Percentiles rank a stretch among this genome's conserved stretches.
Evolutionary conservation across 2,329 filamentous ascomycete genomes (phyloP).

Genomic region (Lasiodiplodia gonubiensis): DNA sequence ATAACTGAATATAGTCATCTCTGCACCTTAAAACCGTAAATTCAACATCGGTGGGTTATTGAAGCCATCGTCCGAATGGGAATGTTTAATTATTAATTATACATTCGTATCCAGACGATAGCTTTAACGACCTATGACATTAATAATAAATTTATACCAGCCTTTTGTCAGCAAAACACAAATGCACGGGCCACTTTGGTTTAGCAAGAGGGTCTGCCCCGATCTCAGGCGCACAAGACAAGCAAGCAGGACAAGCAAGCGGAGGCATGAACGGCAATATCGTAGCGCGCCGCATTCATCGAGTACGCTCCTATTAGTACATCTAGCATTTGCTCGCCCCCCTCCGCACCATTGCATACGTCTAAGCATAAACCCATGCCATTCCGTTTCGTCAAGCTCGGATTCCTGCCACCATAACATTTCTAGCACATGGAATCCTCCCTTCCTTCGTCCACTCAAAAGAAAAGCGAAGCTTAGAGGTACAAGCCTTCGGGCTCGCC

Average conservation of each 20-base stretch:
- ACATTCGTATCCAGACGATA: no score
- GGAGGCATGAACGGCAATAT: slow-evolving; percentile 14
- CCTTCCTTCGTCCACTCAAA: background rate
- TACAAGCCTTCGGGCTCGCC: slow-evolving; percentile 98
- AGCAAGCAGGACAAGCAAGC: background rate
- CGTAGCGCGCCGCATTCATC: slow-evolving; percentile 6
- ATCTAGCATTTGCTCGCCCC: background rate
- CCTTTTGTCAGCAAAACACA: no score
- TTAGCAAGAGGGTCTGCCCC: no score
- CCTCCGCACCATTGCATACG: background rate
- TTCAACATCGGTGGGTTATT: no score
- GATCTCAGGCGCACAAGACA: background rate
- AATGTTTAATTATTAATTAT: no score
- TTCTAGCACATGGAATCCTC: background rate
- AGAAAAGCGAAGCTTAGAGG: slow-evolving; percentile 66
- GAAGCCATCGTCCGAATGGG: no score
- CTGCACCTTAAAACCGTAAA: no score
- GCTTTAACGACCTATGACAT: no score
- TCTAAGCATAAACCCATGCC: slow-evolving; percentile 22
- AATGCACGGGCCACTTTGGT: no score
- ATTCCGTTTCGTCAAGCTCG: background rate
- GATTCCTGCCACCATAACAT: background rate
- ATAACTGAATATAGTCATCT: no score
- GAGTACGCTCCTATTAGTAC: slow-evolving; percentile 20
- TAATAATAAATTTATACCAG: no score